These are phyloP conservation scores for Dichotomopilus funicola DNA, from an alignment of 2,329 filamentous ascomycete species.

Conservation along the genomic window DNA sequence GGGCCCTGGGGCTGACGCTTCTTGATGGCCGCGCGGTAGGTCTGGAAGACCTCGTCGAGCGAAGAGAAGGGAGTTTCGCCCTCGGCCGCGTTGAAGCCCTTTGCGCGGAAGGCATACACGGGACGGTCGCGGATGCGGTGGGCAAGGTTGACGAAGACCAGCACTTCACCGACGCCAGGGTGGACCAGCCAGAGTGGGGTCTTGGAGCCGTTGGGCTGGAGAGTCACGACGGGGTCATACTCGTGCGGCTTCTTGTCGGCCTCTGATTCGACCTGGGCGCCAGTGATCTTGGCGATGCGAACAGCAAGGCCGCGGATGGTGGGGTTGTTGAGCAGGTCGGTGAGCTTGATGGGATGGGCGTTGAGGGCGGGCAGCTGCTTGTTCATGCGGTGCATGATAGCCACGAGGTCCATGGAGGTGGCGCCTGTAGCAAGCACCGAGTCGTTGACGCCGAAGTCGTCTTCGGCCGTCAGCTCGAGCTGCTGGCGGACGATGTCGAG, in stretches of 20 bases:
- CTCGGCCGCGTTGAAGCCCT: slow-evolving; percentile 33
- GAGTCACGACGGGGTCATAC: slow-evolving; percentile 32
- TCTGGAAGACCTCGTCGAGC: slow-evolving; percentile 34
- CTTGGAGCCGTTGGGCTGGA: slow-evolving; percentile 29
- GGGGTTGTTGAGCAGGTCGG: slow-evolving; percentile 15
- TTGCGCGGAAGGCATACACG: slow-evolving; percentile 40
- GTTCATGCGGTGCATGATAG: slow-evolving; percentile 10
- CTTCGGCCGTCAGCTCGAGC: slow-evolving; percentile 2
- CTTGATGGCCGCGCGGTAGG: slow-evolving; percentile 37
- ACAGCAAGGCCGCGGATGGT: background rate
- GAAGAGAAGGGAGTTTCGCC: slow-evolving; percentile 31
- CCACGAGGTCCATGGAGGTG: slow-evolving; percentile 7
- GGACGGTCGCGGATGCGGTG: slow-evolving; percentile 35
- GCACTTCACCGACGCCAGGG: slow-evolving; percentile 37
- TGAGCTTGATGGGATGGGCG: slow-evolving; percentile 6
- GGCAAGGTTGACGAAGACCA: slow-evolving; percentile 35
- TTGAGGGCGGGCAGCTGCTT: background rate
- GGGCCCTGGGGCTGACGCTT: slow-evolving; percentile 40
- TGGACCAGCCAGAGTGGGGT: slow-evolving; percentile 37
- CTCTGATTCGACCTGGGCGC: background rate
- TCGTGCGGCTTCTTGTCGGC: slow-evolving; percentile 25
- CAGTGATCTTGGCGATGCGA: slow-evolving; percentile 4
- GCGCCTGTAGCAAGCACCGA: slow-evolving; percentile 7
- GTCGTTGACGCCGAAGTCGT: slow-evolving; percentile 19
- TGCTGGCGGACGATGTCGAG: slow-evolving; percentile 7